These are phyloP conservation scores for Vanderwaltozyma verrucispora DNA, from an alignment of 805 yeast species.

Conservation along the genomic window DNA sequence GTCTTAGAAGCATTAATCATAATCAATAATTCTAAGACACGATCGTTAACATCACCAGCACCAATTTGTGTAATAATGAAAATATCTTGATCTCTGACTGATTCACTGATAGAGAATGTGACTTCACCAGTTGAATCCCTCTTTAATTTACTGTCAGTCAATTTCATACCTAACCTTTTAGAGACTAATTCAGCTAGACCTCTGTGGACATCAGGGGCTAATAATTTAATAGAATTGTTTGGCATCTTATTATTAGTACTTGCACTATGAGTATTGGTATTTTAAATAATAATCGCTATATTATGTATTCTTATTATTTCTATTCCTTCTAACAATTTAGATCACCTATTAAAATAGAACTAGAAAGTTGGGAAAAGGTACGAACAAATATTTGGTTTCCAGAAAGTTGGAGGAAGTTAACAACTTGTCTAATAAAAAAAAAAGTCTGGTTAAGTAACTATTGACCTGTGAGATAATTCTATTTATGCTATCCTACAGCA, in stretches of 20 bases:
- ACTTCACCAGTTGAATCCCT: constrained; percentile 67
- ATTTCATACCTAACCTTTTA: constrained; percentile 44
- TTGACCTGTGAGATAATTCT: too few relatives aligned
- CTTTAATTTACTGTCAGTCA: constrained; percentile 53
- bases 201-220: constrained; percentile 60
- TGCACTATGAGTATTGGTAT: too few relatives aligned
- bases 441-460: too few relatives aligned
- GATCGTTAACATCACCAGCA: constrained; percentile 75
- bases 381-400: too few relatives aligned
- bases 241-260: too few relatives aligned
- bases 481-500: too few relatives aligned
- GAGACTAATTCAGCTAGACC: constrained; percentile 64
- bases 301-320: neutral
- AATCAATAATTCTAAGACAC: constrained; percentile 75
- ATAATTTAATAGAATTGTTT: constrained; percentile 56
- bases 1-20: constrained; percentile 90
- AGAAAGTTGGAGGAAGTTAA: too few relatives aligned
- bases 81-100: constrained; percentile 77
- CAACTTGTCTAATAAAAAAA: too few relatives aligned
- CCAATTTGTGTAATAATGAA: constrained; percentile 80
- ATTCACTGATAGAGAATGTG: constrained; percentile 66
- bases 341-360: too few relatives aligned
- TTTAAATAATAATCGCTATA: too few relatives aligned
- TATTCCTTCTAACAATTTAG: neutral
- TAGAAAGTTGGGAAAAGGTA: too few relatives aligned